Evolutionary conservation across 1,284 basidiomycete genomes (phyloP).

Genomic region (Cryptococcus maquisensis): DNA sequence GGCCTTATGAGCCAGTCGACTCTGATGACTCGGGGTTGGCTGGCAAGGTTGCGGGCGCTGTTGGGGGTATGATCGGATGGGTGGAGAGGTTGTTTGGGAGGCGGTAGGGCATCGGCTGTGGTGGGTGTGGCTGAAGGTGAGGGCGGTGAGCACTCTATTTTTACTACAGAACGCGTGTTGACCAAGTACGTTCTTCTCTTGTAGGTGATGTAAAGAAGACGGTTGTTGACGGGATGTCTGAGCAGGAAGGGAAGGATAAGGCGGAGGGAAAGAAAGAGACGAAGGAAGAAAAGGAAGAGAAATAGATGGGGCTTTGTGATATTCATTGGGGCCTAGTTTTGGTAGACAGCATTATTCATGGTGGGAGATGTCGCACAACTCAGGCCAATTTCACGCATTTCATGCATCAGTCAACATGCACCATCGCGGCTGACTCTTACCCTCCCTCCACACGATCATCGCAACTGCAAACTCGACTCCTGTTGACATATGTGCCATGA

Average conservation of each 20-base stretch:
- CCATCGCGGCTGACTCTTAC: too few species aligned
- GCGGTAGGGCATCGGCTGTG: not conserved
- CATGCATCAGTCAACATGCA: not conserved
- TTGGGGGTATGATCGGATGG: conserved; percentile 40
- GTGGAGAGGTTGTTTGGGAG: conserved; percentile 19
- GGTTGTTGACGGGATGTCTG: conserved; percentile 4
- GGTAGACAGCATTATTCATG: too few species aligned
- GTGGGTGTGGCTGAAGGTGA: not conserved
- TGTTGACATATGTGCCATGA: too few species aligned
- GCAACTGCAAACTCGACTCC: too few species aligned
- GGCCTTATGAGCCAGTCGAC: conserved; percentile 7
- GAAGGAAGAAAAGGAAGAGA: not conserved
- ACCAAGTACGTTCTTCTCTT: conserved; percentile 17
- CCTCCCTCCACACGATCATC: too few species aligned
- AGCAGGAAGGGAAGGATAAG: not conserved
- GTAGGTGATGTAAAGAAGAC: conserved; percentile 5
- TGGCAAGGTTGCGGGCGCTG: conserved; percentile 31
- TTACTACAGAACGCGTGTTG: conserved; percentile 10
- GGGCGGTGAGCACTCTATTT: conserved; percentile 19
- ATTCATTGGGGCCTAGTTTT: too few species aligned
- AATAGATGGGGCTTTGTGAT: too few species aligned
- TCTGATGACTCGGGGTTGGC: not conserved
- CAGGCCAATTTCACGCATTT: not conserved
- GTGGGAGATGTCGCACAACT: not conserved
- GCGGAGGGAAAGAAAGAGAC: not conserved